Base-by-base conservation (phyloP, 1,284 basidiomycete genomes). In the Lentinula novae-zelandiae region DNA sequence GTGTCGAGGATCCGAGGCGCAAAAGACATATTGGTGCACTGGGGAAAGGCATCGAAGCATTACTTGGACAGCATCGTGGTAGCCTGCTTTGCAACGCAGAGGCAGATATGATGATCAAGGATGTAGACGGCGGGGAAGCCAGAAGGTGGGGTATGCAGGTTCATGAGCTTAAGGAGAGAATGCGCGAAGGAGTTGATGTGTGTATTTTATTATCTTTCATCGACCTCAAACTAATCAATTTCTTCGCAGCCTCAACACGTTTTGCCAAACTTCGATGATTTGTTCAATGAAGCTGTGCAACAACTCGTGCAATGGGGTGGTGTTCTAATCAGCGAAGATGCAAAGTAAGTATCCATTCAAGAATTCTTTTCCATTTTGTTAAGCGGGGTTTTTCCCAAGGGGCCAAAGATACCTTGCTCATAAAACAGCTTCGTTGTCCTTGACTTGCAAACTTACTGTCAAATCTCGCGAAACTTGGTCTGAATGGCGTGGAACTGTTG, bases 271-370 rank as follows among this genome's bases (percentile, higher is more conserved):
- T 89, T 89, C 67, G 85, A 90, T 66, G 87, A 88, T 57, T 83
- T 86, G 31, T 92, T 92, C 67, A 81, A 87, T 64, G 87, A 92
- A 68, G 95, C 95, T 15, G 81, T 98, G 61, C 83, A 87, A 65
- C 90, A 97, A 69, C 76, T 97, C 57, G 79, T 87, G 42, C 81
- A 87, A 68, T 94, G 90, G 81, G 90, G 89, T 60, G 90, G 90
- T 51, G 81, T 95, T n/a, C 77, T 92, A 64, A 80, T 88, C 64
- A 85, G 82, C 50, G 85, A 87, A 70, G 89, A 91, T 72, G 71
- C 79, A 63, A 77, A 82, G 91, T 93, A 74, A 75, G 92, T 82
- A 33, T 40, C 59, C 62, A 56, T 60, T 68, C 20, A 39, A 6
- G 12, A 58, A 63, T 60, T 62, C 62, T 61, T 55, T 60, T 49